A percentile compares a stretch with the other conserved stretches of the same genome.
Evolutionary conservation across 345 rosid genomes (phyloP).

Genomic region (Carallia brachiata): DNA sequence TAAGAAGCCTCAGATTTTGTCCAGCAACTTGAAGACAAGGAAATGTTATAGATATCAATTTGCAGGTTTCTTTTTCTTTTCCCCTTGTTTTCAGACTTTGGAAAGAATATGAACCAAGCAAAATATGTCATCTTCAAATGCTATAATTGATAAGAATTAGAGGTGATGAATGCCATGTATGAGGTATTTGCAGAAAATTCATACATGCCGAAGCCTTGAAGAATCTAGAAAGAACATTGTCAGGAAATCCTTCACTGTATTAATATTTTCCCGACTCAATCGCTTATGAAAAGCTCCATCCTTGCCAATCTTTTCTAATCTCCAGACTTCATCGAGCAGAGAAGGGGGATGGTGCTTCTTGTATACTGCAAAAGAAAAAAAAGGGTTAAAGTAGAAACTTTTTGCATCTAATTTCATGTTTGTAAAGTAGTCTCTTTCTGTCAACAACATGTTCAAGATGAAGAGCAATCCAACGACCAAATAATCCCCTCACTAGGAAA

Average conservation of each 20-base stretch:
- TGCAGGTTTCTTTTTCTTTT: not conserved
- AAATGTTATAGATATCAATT: not conserved
- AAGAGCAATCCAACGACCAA: not conserved
- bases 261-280: conserved; percentile 61
- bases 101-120: not conserved
- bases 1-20: not conserved
- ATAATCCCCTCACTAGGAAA: no score
- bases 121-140: not conserved
- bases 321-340: conserved; percentile 87
- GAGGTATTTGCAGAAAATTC: conserved; percentile 12
- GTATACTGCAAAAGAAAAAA: conserved; percentile 58
- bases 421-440: not conserved
- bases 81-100: no score
- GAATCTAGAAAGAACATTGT: conserved; percentile 60
- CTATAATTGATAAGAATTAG: not conserved
- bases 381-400: not conserved
- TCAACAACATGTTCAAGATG: not conserved
- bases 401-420: conserved; percentile 4
- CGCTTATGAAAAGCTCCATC: conserved; percentile 98
- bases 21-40: not conserved
- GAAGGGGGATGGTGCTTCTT: conserved; percentile 94
- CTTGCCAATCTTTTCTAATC: conserved; percentile 96
- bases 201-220: conserved; percentile 69
- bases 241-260: conserved; percentile 77
- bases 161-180: not conserved